Base-by-base conservation (phyloP, 257 asterid species). In the Eucommia ulmoides region DNA sequence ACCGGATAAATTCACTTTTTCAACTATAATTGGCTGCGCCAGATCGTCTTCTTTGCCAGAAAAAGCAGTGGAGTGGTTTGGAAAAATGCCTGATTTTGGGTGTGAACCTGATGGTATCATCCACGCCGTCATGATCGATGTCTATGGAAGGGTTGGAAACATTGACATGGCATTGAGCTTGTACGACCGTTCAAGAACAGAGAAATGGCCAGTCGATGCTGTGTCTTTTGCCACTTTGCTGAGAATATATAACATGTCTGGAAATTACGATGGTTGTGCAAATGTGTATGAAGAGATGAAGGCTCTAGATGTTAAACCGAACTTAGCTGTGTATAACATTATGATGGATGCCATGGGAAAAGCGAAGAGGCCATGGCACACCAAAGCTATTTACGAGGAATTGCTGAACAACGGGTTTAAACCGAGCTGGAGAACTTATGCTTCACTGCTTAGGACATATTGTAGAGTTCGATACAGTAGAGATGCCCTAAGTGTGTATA, bases 291-390 rank as follows among this genome's bases (percentile, higher is more conserved):
- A 91, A 76, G 99, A 86, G 41, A 83, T 91, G 97, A 91, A 86
- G 75, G 93, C 82, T 1, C 77, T 91, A 9, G 65, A 77, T 7
- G 68, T 86, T 22, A 83, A 45, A 68, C 79, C 87, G 33, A 86
- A 62, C 60, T 65, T 83, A 59, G 24, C 73, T 19, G 78, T 81
- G 50, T 91, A 78, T 55, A 91, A 91, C 52, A 61, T 74, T 11
- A 74, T 86, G 68, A 55, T 91, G 83, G 95, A 79, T 72, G 99
- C 88, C 22, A 91, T 91, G 96, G 96, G 95, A 22, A 76, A 84
- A 64, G 99, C 99, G 23, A 91, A 65, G 76, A 79, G 97, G 70
- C 95, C 97, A 0, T 86, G 95, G 95, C 86, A 91, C 62, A 93
- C 85, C 0, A 86, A 86, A 51, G 70, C 25, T 24, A 79, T 91